These are phyloP conservation scores for Lentinula novae-zelandiae DNA, from an alignment of 1,284 basidiomycete genomes.

Conservation along the genomic window DNA sequence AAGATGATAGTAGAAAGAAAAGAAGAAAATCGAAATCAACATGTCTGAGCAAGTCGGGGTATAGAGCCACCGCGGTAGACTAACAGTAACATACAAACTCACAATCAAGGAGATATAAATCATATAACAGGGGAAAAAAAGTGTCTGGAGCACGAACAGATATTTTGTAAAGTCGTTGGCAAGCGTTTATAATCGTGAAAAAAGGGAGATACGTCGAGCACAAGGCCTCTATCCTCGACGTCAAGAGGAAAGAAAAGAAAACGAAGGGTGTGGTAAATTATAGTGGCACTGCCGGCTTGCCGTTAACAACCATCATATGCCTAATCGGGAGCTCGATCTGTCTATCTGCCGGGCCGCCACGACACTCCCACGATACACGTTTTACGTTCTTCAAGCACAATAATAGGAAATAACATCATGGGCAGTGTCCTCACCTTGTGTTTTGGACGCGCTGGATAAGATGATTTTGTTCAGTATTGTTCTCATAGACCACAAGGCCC, in stretches of 20 bases:
- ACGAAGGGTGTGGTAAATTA: slow-evolving; percentile 26
- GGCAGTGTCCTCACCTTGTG: slow-evolving; percentile 9
- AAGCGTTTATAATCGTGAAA: slow-evolving; percentile 52
- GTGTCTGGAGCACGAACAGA: slow-evolving; percentile 24
- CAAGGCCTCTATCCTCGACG: slow-evolving; percentile 27
- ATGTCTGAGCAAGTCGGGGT: slow-evolving; percentile 12
- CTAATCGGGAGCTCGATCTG: slow-evolving; percentile 7
- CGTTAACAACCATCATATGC: neutral
- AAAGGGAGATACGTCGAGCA: slow-evolving; percentile 20
- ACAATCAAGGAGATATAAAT: slow-evolving; percentile 31
- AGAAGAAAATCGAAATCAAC: slow-evolving; percentile 7
- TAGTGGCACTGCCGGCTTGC: slow-evolving; percentile 11
- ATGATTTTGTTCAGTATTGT: neutral
- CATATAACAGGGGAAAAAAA: slow-evolving; percentile 29
- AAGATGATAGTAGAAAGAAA: slow-evolving; percentile 4
- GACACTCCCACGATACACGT: slow-evolving; percentile 44
- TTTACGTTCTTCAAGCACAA: slow-evolving; percentile 38
- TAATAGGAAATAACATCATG: neutral
- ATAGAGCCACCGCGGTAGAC: slow-evolving; percentile 15
- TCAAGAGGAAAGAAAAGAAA: slow-evolving; percentile 31
- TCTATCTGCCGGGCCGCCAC: neutral
- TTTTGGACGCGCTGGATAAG: neutral
- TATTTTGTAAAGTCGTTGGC: slow-evolving; percentile 35
- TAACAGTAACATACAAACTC: slow-evolving; percentile 24
- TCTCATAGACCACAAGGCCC: neutral